A percentile compares a stretch with the other conserved stretches of the same genome.
Evolutionary conservation across 225 moss, liverwort and hornwort genomes (phyloP).

Genomic region (Sphagnum contortum): DNA sequence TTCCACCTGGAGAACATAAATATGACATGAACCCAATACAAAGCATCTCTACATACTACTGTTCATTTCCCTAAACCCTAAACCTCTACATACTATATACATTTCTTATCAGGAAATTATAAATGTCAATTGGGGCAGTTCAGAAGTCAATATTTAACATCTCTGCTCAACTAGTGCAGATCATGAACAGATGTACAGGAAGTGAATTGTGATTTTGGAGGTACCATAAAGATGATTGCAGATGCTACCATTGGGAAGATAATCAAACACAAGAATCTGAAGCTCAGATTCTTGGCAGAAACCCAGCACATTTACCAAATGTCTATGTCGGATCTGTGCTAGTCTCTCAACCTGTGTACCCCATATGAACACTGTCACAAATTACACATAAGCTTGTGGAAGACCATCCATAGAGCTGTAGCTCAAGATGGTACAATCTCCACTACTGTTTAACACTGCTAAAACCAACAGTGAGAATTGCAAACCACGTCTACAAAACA

Average conservation of each 20-base stretch:
- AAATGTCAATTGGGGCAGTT: background rate
- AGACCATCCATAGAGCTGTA: too few species aligned
- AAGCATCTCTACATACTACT: background rate
- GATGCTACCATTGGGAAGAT: constrained; percentile 33
- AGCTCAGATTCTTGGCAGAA: constrained; percentile 43
- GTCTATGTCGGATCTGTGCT: constrained; percentile 27
- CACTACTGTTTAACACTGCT: too few species aligned
- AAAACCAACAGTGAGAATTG: too few species aligned
- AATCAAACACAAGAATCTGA: constrained; percentile 50
- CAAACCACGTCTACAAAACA: too few species aligned
- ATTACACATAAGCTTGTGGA: too few species aligned
- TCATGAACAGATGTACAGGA: background rate
- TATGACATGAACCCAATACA: background rate
- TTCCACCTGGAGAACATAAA: background rate
- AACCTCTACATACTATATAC: background rate
- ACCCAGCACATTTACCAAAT: constrained; percentile 34
- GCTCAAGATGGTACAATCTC: too few species aligned
- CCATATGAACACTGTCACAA: too few species aligned
- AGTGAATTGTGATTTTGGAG: too few species aligned
- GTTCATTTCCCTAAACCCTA: background rate
- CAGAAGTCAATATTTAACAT: background rate
- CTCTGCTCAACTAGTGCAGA: background rate
- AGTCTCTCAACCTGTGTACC: constrained; percentile 20
- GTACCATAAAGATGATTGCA: constrained; percentile 38
- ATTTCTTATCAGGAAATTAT: background rate